phyloP scores from a whole-genome alignment of 306 rosid species.

The Glycine soja region DNA sequence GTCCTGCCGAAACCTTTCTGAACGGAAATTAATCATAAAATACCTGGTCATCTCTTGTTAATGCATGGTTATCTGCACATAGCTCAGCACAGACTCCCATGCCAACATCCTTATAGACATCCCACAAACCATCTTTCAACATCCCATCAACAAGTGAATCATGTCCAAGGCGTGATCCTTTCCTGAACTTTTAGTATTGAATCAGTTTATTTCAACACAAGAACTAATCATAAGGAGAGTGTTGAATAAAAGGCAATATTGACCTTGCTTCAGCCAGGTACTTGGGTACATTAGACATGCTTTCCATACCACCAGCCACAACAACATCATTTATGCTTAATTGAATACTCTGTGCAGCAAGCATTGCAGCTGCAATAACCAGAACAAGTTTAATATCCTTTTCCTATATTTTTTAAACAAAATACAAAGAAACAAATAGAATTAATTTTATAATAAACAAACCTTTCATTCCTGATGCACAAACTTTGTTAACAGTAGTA shows the following conservation, averaged over 20 bases:
- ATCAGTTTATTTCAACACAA: slow-evolving; percentile 46
- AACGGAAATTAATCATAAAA: slow-evolving; percentile 34
- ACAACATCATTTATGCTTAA: slow-evolving; percentile 92
- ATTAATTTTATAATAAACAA: background rate
- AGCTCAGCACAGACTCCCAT: slow-evolving; percentile 97
- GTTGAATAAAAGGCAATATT: slow-evolving; percentile 35
- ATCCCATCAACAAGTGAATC: slow-evolving; percentile 97
- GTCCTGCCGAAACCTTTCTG: background rate
- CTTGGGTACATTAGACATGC: slow-evolving; percentile 96
- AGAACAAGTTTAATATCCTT: slow-evolving; percentile 9
- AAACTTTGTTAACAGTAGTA: slow-evolving; percentile 94
- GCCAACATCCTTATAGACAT: slow-evolving; percentile 83
- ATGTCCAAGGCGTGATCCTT: slow-evolving; percentile 98
- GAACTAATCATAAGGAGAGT: slow-evolving; percentile 32
- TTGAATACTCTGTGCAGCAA: slow-evolving; percentile 98
- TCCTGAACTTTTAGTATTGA: slow-evolving; percentile 68
- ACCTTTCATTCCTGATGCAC: slow-evolving; percentile 99
- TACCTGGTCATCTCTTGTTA: slow-evolving; percentile 93
- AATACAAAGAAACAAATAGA: background rate
- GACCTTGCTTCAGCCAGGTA: slow-evolving; percentile 98
- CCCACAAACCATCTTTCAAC: slow-evolving; percentile 98
- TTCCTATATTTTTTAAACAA: background rate
- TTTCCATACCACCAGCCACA: slow-evolving; percentile 99
- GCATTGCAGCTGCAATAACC: slow-evolving; percentile 80
- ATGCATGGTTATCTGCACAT: slow-evolving; percentile 86